Evolutionary conservation across 257 asterid species (phyloP).

Genomic region (Solanum medicagineum): DNA sequence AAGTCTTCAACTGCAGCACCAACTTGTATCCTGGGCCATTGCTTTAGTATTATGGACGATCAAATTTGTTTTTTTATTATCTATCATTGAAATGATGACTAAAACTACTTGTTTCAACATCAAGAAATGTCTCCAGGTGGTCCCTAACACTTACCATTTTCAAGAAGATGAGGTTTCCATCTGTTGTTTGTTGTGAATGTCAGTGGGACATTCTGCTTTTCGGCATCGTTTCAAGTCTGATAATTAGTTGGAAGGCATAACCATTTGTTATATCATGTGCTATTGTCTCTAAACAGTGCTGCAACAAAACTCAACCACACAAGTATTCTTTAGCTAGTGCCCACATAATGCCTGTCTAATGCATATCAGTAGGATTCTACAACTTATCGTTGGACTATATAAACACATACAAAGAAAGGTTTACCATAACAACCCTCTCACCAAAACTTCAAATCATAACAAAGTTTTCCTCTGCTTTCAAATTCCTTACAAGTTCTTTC

Average conservation of each 20-base stretch:
- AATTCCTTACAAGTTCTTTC: not conserved
- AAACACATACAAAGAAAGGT: not conserved
- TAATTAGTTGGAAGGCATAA: slow-evolving; percentile 3
- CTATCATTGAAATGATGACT: not conserved
- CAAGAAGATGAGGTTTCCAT: not conserved
- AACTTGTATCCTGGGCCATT: not conserved
- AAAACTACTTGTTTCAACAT: not conserved
- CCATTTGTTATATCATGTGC: not conserved
- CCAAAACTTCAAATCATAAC: not conserved
- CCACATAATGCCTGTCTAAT: not conserved
- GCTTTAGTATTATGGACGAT: not conserved
- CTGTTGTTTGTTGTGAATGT: not conserved
- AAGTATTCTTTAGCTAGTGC: not conserved
- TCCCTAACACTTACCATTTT: not conserved
- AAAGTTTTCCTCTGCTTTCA: not conserved
- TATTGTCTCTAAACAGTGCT: not conserved
- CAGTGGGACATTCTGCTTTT: not conserved
- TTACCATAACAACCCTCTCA: not conserved
- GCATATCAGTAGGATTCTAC: not conserved
- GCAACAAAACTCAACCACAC: not conserved
- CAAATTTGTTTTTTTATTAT: not conserved
- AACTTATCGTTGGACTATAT: not conserved
- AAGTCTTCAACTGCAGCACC: not conserved
- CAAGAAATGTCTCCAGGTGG: not conserved
- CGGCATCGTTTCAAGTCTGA: not conserved